Percentiles rank a stretch among this genome's conserved stretches.
These are phyloP conservation scores for Radiomyces spectabilis DNA, from an alignment of 192 early-diverging fungal species.

Conservation along the genomic window DNA sequence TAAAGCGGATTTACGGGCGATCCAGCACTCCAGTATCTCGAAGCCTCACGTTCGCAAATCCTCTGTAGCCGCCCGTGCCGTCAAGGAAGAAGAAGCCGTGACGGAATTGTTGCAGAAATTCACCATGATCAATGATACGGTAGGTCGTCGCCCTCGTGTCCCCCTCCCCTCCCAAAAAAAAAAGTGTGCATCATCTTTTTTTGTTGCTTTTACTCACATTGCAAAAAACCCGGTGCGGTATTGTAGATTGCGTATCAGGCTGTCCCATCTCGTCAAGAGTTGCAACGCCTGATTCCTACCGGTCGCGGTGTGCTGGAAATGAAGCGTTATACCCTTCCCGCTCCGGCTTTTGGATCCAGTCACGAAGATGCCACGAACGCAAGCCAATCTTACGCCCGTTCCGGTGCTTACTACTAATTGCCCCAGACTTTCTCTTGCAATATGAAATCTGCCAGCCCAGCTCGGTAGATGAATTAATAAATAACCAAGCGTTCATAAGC, in stretches of 20 bases:
- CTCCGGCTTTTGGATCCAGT: conserved; percentile 33
- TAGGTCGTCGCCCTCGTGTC: no score
- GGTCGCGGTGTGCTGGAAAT: conserved; percentile 39
- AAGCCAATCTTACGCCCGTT: no score
- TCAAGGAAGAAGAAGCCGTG: conserved; percentile 38
- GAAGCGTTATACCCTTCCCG: conserved; percentile 36
- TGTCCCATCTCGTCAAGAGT: conserved; percentile 36
- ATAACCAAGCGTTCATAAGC: no score
- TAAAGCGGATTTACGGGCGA: conserved; percentile 30
- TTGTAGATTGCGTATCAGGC: conserved; percentile 37
- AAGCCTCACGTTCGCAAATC: conserved; percentile 22
- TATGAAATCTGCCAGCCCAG: no score
- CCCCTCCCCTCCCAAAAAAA: no score
- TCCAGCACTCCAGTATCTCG: conserved; percentile 40
- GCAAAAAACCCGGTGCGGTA: background rate
- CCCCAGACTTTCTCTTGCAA: no score
- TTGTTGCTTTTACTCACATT: background rate
- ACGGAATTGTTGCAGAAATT: conserved; percentile 33
- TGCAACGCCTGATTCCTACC: conserved; percentile 43
- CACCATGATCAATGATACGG: conserved; percentile 46
- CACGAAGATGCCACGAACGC: background rate
- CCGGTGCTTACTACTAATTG: no score
- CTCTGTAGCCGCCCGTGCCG: conserved; percentile 31
- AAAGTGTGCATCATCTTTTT: background rate
- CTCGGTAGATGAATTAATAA: no score